A percentile compares a stretch with the other conserved stretches of the same genome.
These are phyloP conservation scores for Sphagnum tenellum DNA, from an alignment of 225 moss, liverwort and hornwort genomes.

Conservation along the genomic window DNA sequence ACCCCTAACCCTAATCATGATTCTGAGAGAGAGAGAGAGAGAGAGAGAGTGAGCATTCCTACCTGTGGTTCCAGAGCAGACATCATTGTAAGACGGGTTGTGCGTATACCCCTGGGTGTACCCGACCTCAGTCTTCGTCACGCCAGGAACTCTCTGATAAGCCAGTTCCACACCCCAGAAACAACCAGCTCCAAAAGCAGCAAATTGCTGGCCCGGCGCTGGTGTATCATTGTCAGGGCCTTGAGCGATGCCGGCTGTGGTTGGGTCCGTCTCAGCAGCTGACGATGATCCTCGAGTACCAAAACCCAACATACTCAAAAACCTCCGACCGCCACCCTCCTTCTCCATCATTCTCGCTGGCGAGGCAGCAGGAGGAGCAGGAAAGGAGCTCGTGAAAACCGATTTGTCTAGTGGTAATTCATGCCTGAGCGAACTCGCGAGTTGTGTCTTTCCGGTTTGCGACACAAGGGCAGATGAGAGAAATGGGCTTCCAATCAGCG, in stretches of 20 bases:
- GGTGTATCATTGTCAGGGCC: slow-evolving; percentile 57
- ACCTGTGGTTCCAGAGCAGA: slow-evolving; percentile 68
- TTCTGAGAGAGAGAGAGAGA: no score
- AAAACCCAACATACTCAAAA: slow-evolving; percentile 62
- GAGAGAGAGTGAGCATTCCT: not conserved
- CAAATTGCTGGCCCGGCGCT: slow-evolving; percentile 47
- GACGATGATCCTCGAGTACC: slow-evolving; percentile 14
- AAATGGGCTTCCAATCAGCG: slow-evolving; percentile 16
- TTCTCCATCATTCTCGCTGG: slow-evolving; percentile 6
- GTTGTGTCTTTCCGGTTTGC: not conserved
- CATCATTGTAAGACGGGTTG: slow-evolving; percentile 58
- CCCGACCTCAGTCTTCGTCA: slow-evolving; percentile 61
- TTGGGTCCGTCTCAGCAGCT: slow-evolving; percentile 14
- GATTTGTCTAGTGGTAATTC: not conserved
- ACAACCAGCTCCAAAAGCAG: slow-evolving; percentile 75
- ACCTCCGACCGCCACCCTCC: slow-evolving; percentile 14
- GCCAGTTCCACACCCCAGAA: slow-evolving; percentile 90
- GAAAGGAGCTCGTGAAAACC: slow-evolving; percentile 8
- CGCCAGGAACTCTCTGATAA: slow-evolving; percentile 62
- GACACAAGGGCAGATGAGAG: no score
- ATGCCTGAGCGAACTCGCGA: slow-evolving; percentile 5
- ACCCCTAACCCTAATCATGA: no score
- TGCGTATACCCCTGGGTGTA: slow-evolving; percentile 60
- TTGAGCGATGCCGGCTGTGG: slow-evolving; percentile 22
- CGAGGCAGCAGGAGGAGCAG: slow-evolving; percentile 9